These are phyloP conservation scores for Barnettozyma siamensis DNA, from an alignment of 805 yeast genomes.

Conservation along the genomic window DNA sequence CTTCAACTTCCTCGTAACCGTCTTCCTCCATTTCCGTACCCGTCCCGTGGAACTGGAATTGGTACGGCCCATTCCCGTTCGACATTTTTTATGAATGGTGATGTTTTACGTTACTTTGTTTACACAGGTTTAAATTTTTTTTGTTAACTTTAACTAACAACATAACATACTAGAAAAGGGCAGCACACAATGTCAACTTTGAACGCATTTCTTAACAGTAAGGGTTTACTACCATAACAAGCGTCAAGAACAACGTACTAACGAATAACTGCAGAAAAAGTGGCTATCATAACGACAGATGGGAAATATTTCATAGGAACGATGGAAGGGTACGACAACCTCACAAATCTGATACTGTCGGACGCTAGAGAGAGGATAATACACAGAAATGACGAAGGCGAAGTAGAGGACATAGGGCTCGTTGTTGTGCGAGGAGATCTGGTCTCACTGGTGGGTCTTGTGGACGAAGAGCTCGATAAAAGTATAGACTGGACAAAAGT, in stretches of 20 bases:
- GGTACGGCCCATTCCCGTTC: conserved; percentile 1
- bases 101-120: no score
- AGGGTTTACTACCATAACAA: conserved; percentile 7
- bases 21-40: background rate
- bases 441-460: conserved; percentile 50
- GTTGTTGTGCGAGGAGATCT: conserved; percentile 54
- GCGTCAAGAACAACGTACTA: no score
- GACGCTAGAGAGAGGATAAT: conserved; percentile 47
- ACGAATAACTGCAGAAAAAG: conserved; percentile 32
- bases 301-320: conserved; percentile 46
- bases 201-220: conserved; percentile 20
- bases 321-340: conserved; percentile 58
- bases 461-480: conserved; percentile 38
- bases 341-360: conserved; percentile 53
- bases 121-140: background rate
- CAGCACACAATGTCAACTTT: conserved; percentile 18
- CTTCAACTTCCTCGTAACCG: no score
- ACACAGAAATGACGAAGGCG: conserved; percentile 27
- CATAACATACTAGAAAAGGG: background rate
- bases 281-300: conserved; percentile 52
- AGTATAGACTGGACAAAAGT: conserved; percentile 31
- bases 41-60: conserved; percentile 15
- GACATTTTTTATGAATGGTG: background rate
- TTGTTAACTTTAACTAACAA: no score
- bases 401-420: conserved; percentile 36